These are phyloP conservation scores for Phytophthora sp. DNA, from an alignment of 352 stramenopile genomes.

Conservation along the genomic window DNA sequence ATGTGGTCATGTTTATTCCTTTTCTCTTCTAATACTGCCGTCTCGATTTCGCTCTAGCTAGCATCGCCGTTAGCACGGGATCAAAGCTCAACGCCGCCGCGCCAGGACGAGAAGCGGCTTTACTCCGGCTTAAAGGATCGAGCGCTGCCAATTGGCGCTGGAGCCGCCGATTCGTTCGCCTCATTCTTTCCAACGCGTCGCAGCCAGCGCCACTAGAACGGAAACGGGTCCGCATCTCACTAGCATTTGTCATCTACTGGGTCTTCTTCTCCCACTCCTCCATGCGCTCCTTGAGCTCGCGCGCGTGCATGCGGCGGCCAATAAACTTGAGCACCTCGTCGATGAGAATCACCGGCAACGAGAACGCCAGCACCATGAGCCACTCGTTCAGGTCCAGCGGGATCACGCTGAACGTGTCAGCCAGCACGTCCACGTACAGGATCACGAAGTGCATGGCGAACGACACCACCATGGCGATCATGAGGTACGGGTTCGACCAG, in stretches of 20 bases:
- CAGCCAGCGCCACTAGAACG: slow-evolving; percentile 16
- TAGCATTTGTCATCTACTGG: slow-evolving; percentile 37
- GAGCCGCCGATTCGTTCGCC: slow-evolving; percentile 1
- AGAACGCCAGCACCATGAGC: slow-evolving; percentile 93
- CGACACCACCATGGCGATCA: slow-evolving; percentile 93
- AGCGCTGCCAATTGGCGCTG: slow-evolving; percentile 15
- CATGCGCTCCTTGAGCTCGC: slow-evolving; percentile 76
- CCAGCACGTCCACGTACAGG: slow-evolving; percentile 93
- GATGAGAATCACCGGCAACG: slow-evolving; percentile 93
- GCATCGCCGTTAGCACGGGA: slow-evolving; percentile 21
- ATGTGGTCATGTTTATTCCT: slow-evolving; percentile 30
- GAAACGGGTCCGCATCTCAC: slow-evolving; percentile 17
- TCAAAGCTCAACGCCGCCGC: slow-evolving; percentile 8
- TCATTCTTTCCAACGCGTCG: slow-evolving; percentile 2
- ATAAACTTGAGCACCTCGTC: slow-evolving; percentile 95
- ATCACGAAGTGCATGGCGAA: slow-evolving; percentile 95
- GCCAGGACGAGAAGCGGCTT: slow-evolving; percentile 12
- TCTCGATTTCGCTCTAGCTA: slow-evolving; percentile 29
- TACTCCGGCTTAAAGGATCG: slow-evolving; percentile 11
- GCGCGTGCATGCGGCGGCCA: slow-evolving; percentile 79
- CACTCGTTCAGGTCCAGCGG: slow-evolving; percentile 93
- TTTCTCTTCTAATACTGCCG: slow-evolving; percentile 38
- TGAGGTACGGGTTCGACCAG: slow-evolving; percentile 94
- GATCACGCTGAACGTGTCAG: slow-evolving; percentile 93
- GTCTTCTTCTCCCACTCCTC: slow-evolving; percentile 58